Conservation (phyloP, 352 stramenopile genomes). For the Phytopythium ostracodes region DNA sequence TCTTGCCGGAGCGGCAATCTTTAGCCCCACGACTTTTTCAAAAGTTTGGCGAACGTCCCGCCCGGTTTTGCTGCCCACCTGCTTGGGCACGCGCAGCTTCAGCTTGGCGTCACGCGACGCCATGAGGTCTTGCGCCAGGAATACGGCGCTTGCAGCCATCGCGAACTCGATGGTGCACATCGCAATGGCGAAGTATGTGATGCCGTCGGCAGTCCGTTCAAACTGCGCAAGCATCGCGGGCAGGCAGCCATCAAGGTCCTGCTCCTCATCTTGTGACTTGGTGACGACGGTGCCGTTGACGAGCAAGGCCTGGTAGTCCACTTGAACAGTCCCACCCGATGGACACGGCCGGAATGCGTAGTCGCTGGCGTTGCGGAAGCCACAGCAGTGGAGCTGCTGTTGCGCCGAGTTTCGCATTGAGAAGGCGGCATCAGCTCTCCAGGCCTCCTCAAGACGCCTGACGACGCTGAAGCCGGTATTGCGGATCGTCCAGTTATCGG, state of each 20-base stretch:
- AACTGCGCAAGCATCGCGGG: constrained; percentile 49
- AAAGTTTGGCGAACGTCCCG: constrained; percentile 49
- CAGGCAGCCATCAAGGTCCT: constrained; percentile 49
- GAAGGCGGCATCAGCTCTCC: constrained; percentile 31
- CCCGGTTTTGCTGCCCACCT: constrained; percentile 11
- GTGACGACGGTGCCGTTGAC: constrained; percentile 51
- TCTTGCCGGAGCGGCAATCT: constrained; percentile 59
- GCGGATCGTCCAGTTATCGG: constrained; percentile 67
- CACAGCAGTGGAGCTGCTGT: constrained; percentile 67
- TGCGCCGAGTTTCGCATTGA: constrained; percentile 51
- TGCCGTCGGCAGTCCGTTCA: constrained; percentile 30
- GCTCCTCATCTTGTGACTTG: constrained; percentile 40
- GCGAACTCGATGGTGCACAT: constrained; percentile 37
- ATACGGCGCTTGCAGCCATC: constrained; percentile 34
- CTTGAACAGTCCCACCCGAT: constrained; percentile 28
- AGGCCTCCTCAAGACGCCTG: constrained; percentile 37
- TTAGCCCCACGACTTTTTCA: constrained; percentile 64
- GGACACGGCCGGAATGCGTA: constrained; percentile 52
- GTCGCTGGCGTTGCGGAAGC: constrained; percentile 43
- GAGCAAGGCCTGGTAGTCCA: constrained; percentile 56
- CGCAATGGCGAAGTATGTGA: constrained; percentile 33
- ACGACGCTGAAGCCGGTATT: constrained; percentile 67
- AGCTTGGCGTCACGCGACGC: constrained; percentile 67
- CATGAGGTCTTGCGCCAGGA: constrained; percentile 54
- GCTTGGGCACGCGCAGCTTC: constrained; percentile 45